Base-by-base conservation (phyloP, 2,329 filamentous ascomycete genomes). In the Xylaria sp. region DNA sequence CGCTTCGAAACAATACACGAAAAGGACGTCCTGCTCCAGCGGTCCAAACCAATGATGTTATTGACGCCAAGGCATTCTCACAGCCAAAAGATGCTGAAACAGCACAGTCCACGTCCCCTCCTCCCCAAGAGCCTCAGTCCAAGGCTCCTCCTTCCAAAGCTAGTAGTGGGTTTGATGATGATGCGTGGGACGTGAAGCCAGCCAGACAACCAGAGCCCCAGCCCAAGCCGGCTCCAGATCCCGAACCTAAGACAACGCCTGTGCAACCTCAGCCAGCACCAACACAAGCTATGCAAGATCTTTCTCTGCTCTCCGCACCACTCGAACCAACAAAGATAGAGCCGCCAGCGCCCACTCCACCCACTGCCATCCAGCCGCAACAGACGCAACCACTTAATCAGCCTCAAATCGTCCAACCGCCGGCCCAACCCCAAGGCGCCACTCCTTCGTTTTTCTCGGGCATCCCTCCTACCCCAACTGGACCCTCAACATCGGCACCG, bases 151-250 rank as follows among this genome's bases (percentile, higher is more conserved):
- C 75, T 13, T 72, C 75, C 42, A 77, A 76, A 57, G 63, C 71
- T 58, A 71, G 67, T 15, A 71, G 72, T 31, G 82, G 84, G 66
- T 98, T 98, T 75, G 96, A 99, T 58, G 96, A 98, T 75, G 93
- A 98, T 82, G 96, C 96, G 9, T 99, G 96, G 96, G 93, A 96
- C 74, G 91, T 97, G 56, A 97, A 97, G 81, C 92, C 93, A 20
- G 87, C 91, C 15, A 91, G 89, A 76, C 86, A 89, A 57, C 74
- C 77, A 63, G 79, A 75, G 47, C 75, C 74, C 63, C 78, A 82
- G 25, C 73, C 79, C 61, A 80, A 82, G 61, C 84, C 85, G 45
- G 79, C 84, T 27, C 81, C 92, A 64, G 91, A 91, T 3, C 84
- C 93, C 79, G 85, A 87, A 38, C 84, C 84, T 5, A 80, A 79